phyloP scores from a whole-genome alignment of 345 rosid species.

The Bruguiera parviflora region DNA sequence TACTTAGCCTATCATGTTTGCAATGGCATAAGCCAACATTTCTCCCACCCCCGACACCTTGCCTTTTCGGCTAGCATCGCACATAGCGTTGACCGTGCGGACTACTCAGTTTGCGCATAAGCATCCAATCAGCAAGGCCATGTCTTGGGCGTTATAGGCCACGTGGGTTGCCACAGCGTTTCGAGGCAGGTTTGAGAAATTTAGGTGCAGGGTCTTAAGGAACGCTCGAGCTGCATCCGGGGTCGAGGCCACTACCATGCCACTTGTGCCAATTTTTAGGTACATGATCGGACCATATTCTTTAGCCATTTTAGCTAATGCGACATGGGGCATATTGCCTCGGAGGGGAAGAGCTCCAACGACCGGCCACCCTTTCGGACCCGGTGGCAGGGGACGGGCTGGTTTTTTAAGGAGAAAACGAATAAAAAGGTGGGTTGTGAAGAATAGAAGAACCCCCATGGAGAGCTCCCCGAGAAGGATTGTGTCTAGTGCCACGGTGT shows the following conservation, averaged over 20 bases:
- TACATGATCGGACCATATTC: constrained; percentile 49
- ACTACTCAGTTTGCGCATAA: constrained; percentile 51
- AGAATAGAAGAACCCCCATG: constrained; percentile 23
- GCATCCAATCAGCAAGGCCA: constrained; percentile 57
- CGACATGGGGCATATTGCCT: constrained; percentile 54
- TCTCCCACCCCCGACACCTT: constrained; percentile 42
- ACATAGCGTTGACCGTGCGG: constrained; percentile 51
- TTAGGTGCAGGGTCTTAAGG: constrained; percentile 46
- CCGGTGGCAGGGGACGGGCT: constrained; percentile 34
- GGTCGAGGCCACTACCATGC: constrained; percentile 57
- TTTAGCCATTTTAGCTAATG: constrained; percentile 45
- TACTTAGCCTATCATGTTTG: constrained; percentile 54
- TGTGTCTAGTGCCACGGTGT: neutral
- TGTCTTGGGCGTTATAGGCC: constrained; percentile 53
- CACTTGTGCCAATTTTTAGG: constrained; percentile 48
- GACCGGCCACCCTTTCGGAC: constrained; percentile 58
- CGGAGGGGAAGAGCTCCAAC: constrained; percentile 52
- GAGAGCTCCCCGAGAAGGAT: constrained; percentile 13
- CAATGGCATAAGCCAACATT: constrained; percentile 47
- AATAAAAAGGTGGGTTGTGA: constrained; percentile 24
- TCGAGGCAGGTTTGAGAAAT: constrained; percentile 54
- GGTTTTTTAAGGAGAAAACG: constrained; percentile 9
- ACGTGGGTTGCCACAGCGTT: constrained; percentile 50
- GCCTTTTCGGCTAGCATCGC: constrained; percentile 19
- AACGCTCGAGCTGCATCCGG: constrained; percentile 52